phyloP scores from a whole-genome alignment of 441 rosid species.

The Cnidoscolus chayamansa region DNA sequence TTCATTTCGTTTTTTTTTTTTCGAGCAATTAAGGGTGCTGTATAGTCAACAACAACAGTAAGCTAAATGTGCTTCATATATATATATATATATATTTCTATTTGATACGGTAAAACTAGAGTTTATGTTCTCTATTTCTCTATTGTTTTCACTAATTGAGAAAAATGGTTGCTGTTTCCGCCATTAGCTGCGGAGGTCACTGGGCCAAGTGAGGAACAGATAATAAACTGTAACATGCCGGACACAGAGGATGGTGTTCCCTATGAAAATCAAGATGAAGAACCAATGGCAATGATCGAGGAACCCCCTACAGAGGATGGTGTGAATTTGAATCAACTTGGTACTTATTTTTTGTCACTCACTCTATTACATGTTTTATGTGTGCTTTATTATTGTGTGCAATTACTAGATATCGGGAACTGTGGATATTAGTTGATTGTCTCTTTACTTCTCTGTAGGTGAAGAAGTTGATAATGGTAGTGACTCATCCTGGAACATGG shows the following conservation, averaged over 20 bases:
- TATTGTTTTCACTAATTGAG: not conserved
- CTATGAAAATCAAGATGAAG: constrained; percentile 77
- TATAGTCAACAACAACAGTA: not conserved
- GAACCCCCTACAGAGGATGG: constrained; percentile 56
- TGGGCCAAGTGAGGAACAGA: constrained; percentile 62
- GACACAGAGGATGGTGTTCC: constrained; percentile 73
- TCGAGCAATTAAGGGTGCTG: not conserved
- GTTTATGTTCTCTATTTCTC: not conserved
- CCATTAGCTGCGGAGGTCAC: constrained; percentile 45
- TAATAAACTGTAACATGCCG: constrained; percentile 52
- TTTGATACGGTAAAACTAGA: too few relatives aligned
- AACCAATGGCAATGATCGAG: constrained; percentile 77
- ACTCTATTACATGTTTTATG: not conserved
- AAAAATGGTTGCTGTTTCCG: constrained; percentile 23
- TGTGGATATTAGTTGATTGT: constrained; percentile 12
- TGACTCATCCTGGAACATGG: constrained; percentile 47
- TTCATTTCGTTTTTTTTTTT: not conserved
- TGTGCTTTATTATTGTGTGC: not conserved
- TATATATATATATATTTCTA: not conserved
- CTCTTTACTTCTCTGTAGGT: constrained; percentile 28
- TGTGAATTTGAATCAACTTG: constrained; percentile 23
- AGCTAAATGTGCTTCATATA: not conserved
- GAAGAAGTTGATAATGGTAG: constrained; percentile 35
- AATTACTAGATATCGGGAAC: not conserved
- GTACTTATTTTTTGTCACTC: constrained; percentile 14